phyloP scores from a whole-genome alignment of 106 monocot genomes.

The Dendrobium catenatum region DNA sequence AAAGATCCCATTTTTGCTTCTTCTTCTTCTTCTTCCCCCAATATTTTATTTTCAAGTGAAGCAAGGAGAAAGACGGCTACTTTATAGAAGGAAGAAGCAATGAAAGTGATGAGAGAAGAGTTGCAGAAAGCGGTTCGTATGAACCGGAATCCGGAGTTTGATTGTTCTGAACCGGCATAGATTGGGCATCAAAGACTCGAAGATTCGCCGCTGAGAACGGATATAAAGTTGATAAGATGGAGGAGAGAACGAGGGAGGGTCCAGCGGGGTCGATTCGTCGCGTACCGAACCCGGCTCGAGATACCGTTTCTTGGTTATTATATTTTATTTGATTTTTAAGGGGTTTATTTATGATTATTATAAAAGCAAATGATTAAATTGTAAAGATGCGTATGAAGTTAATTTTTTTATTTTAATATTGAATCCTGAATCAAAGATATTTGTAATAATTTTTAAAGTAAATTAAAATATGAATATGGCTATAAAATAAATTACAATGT shows the following conservation, averaged over 20 bases:
- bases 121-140: background rate
- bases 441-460: background rate
- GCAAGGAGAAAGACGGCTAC: background rate
- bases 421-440: too few species aligned
- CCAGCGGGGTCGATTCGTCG: constrained; percentile 4
- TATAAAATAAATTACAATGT: too few species aligned
- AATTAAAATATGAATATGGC: too few species aligned
- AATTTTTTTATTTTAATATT: too few species aligned
- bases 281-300: constrained; percentile 9
- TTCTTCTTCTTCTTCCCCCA: background rate
- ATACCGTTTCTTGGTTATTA: constrained; percentile 6
- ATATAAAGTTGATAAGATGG: too few species aligned
- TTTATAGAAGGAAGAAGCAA: background rate
- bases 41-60: background rate
- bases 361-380: too few species aligned
- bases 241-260: background rate
- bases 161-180: background rate
- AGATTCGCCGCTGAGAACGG: too few species aligned
- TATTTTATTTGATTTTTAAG: background rate
- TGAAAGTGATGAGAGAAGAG: background rate
- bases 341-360: too few species aligned
- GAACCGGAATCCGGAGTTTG: background rate
- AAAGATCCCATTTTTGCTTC: constrained; percentile 21
- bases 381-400: too few species aligned
- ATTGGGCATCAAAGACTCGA: background rate